A percentile compares a stretch with the other conserved stretches of the same genome.
These are phyloP conservation scores for Solanum hybrid DNA, from an alignment of 305 asterid species.

Conservation along the genomic window DNA sequence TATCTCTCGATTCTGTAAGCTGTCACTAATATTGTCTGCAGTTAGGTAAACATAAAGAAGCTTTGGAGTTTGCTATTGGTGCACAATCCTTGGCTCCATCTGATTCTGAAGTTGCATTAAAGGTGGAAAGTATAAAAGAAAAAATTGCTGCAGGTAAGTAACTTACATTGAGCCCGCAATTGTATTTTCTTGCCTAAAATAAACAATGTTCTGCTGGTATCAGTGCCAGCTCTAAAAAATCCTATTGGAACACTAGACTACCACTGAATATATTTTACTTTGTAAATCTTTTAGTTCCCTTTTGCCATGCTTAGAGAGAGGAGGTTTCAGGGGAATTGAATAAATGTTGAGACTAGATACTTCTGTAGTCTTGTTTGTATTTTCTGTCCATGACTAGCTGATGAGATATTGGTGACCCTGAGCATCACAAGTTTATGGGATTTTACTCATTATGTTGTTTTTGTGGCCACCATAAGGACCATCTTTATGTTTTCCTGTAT, in stretches of 20 bases:
- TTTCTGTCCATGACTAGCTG: conserved; percentile 1
- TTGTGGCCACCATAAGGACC: background rate
- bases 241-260: background rate
- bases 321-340: background rate
- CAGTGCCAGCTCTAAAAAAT: background rate
- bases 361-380: background rate
- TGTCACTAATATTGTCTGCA: conserved; percentile 29
- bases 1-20: conserved; percentile 12
- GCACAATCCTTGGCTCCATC: conserved; percentile 61
- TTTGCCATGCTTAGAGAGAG: background rate
- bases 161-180: background rate
- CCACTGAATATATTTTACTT: background rate
- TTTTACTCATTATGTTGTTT: background rate
- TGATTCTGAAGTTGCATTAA: conserved; percentile 52
- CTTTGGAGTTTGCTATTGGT: conserved; percentile 72
- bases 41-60: conserved; percentile 79
- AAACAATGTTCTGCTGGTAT: background rate
- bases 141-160: conserved; percentile 60
- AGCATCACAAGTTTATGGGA: background rate
- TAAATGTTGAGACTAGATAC: background rate
- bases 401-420: background rate
- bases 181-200: background rate
- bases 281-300: background rate
- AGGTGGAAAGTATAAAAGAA: conserved; percentile 57
- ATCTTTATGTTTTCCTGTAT: background rate